These are phyloP conservation scores for Aurinia saxatilis DNA, from an alignment of 345 rosid species.

Conservation along the genomic window DNA sequence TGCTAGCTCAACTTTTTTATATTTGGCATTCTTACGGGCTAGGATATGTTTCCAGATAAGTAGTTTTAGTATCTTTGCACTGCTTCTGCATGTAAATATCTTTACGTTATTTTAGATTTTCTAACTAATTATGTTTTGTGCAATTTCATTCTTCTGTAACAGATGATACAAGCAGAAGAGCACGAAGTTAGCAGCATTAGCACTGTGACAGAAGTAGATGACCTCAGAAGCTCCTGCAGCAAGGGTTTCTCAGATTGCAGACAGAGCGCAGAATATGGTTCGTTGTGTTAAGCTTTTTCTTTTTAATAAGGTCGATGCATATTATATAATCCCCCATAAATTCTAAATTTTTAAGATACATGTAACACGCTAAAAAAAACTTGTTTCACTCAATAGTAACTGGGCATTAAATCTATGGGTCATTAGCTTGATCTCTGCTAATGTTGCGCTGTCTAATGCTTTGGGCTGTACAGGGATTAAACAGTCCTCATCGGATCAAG, in stretches of 20 bases:
- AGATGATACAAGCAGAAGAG: constrained; percentile 31
- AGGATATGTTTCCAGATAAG: background rate
- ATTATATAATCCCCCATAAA: background rate
- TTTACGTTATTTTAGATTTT: background rate
- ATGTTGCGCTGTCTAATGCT: background rate
- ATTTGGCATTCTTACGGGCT: background rate
- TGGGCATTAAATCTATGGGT: background rate
- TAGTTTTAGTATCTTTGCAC: background rate
- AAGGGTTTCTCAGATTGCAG: constrained; percentile 35
- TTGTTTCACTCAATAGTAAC: background rate
- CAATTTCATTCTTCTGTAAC: background rate
- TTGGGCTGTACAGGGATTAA: constrained; percentile 14
- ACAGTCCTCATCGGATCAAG: constrained; percentile 16
- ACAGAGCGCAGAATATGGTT: constrained; percentile 17
- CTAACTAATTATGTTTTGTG: background rate
- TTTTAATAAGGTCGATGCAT: background rate
- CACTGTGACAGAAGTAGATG: constrained; percentile 35
- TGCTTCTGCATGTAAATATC: background rate
- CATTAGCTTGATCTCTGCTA: background rate
- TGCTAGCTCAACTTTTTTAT: background rate
- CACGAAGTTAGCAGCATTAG: constrained; percentile 36
- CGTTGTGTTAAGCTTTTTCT: background rate
- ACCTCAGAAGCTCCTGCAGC: constrained; percentile 31
- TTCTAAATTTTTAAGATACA: constrained; percentile 1
- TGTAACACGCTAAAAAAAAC: background rate